Evolutionary conservation across 352 stramenopile genomes (phyloP).

Genomic region (Globisporangium canariense): DNA sequence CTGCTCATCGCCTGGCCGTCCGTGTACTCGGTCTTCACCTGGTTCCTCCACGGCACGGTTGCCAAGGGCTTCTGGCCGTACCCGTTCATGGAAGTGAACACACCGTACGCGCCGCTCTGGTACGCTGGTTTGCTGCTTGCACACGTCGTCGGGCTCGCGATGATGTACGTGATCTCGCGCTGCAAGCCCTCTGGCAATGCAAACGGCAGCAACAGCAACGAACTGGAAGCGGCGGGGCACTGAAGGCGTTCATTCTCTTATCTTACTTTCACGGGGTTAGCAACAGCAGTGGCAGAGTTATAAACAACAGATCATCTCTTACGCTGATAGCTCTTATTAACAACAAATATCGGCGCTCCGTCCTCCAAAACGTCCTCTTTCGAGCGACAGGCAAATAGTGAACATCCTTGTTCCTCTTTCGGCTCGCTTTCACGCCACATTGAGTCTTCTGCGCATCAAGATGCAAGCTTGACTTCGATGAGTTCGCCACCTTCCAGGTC

Average conservation of each 20-base stretch:
- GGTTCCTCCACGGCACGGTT: slow-evolving; percentile 69
- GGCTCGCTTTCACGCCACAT: neutral
- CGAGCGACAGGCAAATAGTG: neutral
- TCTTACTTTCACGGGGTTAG: neutral
- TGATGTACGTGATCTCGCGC: slow-evolving; percentile 46
- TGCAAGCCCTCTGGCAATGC: slow-evolving; percentile 21
- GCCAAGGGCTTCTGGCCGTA: slow-evolving; percentile 77
- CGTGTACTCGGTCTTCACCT: slow-evolving; percentile 69
- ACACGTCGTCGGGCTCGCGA: slow-evolving; percentile 35
- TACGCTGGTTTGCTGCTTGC: slow-evolving; percentile 57
- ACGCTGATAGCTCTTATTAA: slow-evolving; percentile 6
- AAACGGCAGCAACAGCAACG: neutral
- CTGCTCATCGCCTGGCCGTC: slow-evolving; percentile 61
- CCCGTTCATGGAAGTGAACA: slow-evolving; percentile 70
- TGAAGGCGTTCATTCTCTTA: neutral
- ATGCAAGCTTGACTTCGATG: slow-evolving; percentile 55
- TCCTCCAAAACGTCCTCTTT: neutral
- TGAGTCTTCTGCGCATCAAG: slow-evolving; percentile 6
- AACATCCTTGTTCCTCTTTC: neutral
- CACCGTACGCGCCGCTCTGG: slow-evolving; percentile 70
- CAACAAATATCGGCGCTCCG: neutral
- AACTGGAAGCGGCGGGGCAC: neutral
- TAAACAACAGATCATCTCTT: neutral
- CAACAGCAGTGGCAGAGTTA: slow-evolving; percentile 4
- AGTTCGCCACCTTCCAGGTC: slow-evolving; percentile 67